phyloP scores from a whole-genome alignment of 2,329 filamentous ascomycete genomes.

The Fusarium equiseti region DNA sequence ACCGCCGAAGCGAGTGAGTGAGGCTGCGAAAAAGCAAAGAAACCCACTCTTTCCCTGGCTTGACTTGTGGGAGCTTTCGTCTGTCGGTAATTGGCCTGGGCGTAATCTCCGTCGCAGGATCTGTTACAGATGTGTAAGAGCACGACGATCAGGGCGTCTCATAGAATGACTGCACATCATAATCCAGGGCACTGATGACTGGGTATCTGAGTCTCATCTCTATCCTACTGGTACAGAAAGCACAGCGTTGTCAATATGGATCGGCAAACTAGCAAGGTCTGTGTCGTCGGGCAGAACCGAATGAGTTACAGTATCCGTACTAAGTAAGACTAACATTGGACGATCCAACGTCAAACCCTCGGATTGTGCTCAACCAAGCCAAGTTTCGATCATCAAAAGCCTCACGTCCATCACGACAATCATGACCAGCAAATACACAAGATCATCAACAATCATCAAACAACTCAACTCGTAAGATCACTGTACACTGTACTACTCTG shows the following conservation, averaged over 20 bases:
- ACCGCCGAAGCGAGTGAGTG: slow-evolving; percentile 34
- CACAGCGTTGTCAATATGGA: neutral
- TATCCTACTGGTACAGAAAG: neutral
- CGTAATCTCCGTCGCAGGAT: slow-evolving; percentile 42
- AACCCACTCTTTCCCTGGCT: slow-evolving; percentile 22
- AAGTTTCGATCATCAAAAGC: slow-evolving; percentile 28
- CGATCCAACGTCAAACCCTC: neutral
- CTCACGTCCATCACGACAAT: slow-evolving; percentile 21
- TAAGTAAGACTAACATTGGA: neutral
- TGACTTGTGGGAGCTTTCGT: slow-evolving; percentile 8
- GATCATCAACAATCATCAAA: slow-evolving; percentile 6
- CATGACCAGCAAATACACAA: neutral
- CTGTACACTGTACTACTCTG: neutral
- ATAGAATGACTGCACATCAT: slow-evolving; percentile 22
- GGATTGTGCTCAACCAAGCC: slow-evolving; percentile 7
- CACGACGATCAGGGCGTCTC: slow-evolving; percentile 6
- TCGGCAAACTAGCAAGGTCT: slow-evolving; percentile 9
- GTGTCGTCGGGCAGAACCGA: slow-evolving; percentile 4
- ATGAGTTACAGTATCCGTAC: neutral
- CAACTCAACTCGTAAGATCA: neutral
- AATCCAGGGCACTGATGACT: slow-evolving; percentile 1
- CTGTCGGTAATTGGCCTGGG: slow-evolving; percentile 22
- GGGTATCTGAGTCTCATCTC: too few relatives aligned
- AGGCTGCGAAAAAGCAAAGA: slow-evolving; percentile 25
- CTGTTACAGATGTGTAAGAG: slow-evolving; percentile 44